These are phyloP conservation scores for Cryptococcus sp. DNA, from an alignment of 1,284 basidiomycete species.

Conservation along the genomic window DNA sequence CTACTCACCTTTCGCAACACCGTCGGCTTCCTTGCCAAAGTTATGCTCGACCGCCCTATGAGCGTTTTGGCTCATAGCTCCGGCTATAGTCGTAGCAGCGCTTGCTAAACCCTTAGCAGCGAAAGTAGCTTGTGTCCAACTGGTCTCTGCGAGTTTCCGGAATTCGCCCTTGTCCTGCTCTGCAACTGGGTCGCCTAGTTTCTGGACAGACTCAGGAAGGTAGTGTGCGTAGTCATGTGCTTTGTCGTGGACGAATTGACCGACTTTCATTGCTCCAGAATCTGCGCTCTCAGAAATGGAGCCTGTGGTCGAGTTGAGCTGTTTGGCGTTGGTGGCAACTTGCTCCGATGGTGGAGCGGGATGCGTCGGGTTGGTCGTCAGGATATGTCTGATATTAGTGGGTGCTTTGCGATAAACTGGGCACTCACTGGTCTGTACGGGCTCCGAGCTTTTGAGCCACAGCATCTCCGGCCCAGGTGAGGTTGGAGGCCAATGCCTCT, in stretches of 20 bases:
- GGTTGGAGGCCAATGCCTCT: conserved; percentile 33
- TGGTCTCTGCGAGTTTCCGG: conserved; percentile 28
- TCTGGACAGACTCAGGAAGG: conserved; percentile 22
- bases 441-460: conserved; percentile 22
- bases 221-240: conserved; percentile 22
- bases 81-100: conserved; percentile 34
- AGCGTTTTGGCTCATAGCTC: conserved; percentile 30
- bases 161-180: conserved; percentile 27
- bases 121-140: conserved; percentile 40
- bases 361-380: conserved; percentile 20
- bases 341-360: conserved; percentile 18
- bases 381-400: conserved; percentile 18
- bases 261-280: conserved; percentile 17
- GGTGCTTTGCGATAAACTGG: not conserved
- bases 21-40: conserved; percentile 30
- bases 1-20: conserved; percentile 33
- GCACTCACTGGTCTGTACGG: conserved; percentile 32
- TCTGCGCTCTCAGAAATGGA: conserved; percentile 23
- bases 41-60: conserved; percentile 39
- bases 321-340: conserved; percentile 8
- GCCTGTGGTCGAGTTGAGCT: conserved; percentile 12
- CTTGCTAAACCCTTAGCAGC: conserved; percentile 37
- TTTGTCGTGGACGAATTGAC: conserved; percentile 27
- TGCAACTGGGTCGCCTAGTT: conserved; percentile 12
- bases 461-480: conserved; percentile 26